Percentiles rank a stretch among this genome's conserved stretches.
phyloP scores from a whole-genome alignment of 1,284 basidiomycete genomes.

The Stygiomarasmius scandens region DNA sequence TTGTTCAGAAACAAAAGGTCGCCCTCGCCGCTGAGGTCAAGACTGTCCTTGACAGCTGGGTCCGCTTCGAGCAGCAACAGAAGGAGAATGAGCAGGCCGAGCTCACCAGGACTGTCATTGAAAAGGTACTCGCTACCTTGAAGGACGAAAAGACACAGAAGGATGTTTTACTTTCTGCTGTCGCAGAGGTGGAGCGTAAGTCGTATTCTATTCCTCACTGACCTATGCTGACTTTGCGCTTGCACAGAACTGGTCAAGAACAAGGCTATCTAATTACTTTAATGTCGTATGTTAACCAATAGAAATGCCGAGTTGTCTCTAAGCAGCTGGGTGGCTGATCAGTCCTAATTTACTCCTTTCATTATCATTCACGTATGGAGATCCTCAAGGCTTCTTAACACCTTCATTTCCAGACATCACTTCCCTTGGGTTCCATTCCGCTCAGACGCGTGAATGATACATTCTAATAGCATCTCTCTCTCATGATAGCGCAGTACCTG shows the following conservation, averaged over 20 bases:
- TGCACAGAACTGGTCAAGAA: conserved; percentile 46
- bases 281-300: conserved; percentile 4
- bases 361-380: too few relatives aligned
- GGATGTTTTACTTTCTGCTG: conserved; percentile 84
- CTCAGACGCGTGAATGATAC: background rate
- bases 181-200: conserved; percentile 93
- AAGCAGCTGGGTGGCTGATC: too few relatives aligned
- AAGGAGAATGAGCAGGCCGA: conserved; percentile 96
- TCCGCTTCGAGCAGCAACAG: conserved; percentile 94
- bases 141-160: conserved; percentile 93
- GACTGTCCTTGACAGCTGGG: conserved; percentile 96
- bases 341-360: too few relatives aligned
- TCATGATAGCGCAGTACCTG: background rate
- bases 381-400: too few relatives aligned
- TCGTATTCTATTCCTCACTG: conserved; percentile 24
- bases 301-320: too few relatives aligned
- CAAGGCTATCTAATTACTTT: conserved; percentile 46
- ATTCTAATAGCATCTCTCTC: background rate
- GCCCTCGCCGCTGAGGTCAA: conserved; percentile 90
- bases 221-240: conserved; percentile 1
- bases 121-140: conserved; percentile 82
- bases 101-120: conserved; percentile 86
- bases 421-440: background rate
- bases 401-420: too few relatives aligned
- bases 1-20: conserved; percentile 90